Conservation (phyloP, 345 rosid species). For the Lepidium aucheri region DNA sequence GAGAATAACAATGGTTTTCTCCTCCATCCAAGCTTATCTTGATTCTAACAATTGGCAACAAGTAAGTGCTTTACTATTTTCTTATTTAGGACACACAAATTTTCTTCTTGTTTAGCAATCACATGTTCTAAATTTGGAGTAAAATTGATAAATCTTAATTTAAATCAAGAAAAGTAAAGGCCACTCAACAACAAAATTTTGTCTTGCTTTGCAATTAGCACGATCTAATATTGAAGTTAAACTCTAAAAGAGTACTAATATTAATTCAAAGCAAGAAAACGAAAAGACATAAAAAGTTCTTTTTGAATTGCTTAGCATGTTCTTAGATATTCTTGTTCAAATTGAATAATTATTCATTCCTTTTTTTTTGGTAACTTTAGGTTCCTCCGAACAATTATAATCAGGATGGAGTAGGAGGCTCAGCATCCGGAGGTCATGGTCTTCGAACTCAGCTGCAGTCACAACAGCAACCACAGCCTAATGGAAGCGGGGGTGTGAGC, state of each 20-base stretch:
- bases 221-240: not conserved
- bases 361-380: conserved; percentile 6
- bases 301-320: conserved; percentile 17
- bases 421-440: conserved; percentile 33
- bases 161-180: conserved; percentile 11
- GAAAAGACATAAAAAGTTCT: conserved; percentile 27
- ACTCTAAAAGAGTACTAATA: conserved; percentile 23
- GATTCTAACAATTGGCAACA: conserved; percentile 98
- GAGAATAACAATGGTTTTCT: conserved; percentile 72
- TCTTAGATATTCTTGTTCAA: conserved; percentile 37
- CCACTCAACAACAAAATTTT: not conserved
- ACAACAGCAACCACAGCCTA: conserved; percentile 39
- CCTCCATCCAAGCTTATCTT: conserved; percentile 91
- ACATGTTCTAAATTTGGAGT: not conserved
- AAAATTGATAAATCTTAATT: not conserved
- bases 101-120: not conserved
- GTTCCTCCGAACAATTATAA: conserved; percentile 30
- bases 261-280: conserved; percentile 5
- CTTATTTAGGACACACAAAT: conserved; percentile 19
- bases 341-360: conserved; percentile 35
- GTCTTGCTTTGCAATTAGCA: not conserved
- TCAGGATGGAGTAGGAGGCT: conserved; percentile 28
- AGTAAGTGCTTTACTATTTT: conserved; percentile 40
- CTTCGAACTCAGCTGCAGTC: conserved; percentile 44
- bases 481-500: conserved; percentile 44